Conservation (phyloP, 257 asterid species). For the Lycium ferocissimum region DNA sequence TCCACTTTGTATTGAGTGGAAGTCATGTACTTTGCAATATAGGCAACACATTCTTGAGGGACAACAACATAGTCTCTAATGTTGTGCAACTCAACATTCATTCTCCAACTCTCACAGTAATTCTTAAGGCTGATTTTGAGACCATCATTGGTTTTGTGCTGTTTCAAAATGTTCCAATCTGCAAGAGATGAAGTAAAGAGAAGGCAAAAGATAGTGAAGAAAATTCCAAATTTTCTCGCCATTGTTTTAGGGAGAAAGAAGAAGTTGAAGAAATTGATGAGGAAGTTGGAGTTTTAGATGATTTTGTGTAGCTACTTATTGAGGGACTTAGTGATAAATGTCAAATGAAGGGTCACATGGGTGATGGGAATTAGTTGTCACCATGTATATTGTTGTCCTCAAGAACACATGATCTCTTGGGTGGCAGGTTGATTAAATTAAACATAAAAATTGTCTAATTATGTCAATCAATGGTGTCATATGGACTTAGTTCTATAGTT, state of each 20-base stretch:
- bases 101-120: conserved; percentile 81
- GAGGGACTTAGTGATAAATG: neutral
- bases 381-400: conserved; percentile 27
- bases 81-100: conserved; percentile 79
- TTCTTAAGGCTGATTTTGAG: conserved; percentile 66
- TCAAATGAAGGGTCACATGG: conserved; percentile 42
- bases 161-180: conserved; percentile 70
- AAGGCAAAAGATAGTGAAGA: conserved; percentile 38
- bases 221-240: conserved; percentile 43
- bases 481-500: neutral
- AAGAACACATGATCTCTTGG: conserved; percentile 25
- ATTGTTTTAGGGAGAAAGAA: conserved; percentile 30
- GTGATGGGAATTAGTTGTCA: conserved; percentile 38
- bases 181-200: conserved; percentile 49
- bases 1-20: conserved; percentile 79
- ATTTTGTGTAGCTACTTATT: conserved; percentile 30
- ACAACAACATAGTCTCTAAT: conserved; percentile 58
- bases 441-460: neutral
- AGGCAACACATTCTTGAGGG: conserved; percentile 71
- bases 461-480: neutral
- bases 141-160: conserved; percentile 43
- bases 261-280: neutral
- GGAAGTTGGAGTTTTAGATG: neutral
- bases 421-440: conserved; percentile 31
- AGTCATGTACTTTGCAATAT: conserved; percentile 67